phyloP scores from a whole-genome alignment of 768 basidiomycete species.

The Hirschioporus abietinus region DNA sequence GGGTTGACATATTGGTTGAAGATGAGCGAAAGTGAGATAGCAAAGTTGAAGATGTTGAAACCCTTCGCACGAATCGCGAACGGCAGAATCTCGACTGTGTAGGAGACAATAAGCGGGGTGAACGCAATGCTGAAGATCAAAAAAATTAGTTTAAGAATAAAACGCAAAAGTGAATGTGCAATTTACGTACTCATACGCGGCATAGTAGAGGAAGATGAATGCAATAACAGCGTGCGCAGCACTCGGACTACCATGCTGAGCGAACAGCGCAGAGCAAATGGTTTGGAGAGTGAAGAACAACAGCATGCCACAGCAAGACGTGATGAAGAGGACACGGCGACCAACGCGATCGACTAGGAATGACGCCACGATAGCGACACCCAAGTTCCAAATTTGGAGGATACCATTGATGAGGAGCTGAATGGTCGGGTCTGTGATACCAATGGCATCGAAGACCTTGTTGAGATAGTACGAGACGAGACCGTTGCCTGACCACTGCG shows the following conservation, averaged over 20 bases:
- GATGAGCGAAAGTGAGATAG: constrained; percentile 73
- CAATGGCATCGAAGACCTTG: constrained; percentile 63
- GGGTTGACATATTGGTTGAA: constrained; percentile 91
- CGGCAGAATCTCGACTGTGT: constrained; percentile 87
- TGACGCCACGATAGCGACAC: constrained; percentile 53
- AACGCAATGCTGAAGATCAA: constrained; percentile 53
- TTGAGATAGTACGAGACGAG: constrained; percentile 81
- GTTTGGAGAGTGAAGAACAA: constrained; percentile 68
- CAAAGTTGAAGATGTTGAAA: constrained; percentile 75
- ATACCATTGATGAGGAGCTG: constrained; percentile 84
- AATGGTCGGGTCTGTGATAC: constrained; percentile 53
- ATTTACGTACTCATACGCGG: constrained; percentile 58
- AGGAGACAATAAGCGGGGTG: constrained; percentile 80
- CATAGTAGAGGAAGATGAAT: constrained; percentile 82
- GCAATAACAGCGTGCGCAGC: constrained; percentile 67
- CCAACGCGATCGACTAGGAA: constrained; percentile 61
- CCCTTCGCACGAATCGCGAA: constrained; percentile 82
- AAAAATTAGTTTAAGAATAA: not conserved
- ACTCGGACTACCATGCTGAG: constrained; percentile 29
- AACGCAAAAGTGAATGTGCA: constrained; percentile 14
- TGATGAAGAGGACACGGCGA: constrained; percentile 66
- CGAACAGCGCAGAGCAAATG: constrained; percentile 54
- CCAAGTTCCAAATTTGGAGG: constrained; percentile 78
- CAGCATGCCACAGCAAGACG: constrained; percentile 53
- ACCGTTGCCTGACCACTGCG: constrained; percentile 83